These are phyloP conservation scores for Fusarium fujikuroi DNA, from an alignment of 2,329 filamentous ascomycete species.

Conservation along the genomic window DNA sequence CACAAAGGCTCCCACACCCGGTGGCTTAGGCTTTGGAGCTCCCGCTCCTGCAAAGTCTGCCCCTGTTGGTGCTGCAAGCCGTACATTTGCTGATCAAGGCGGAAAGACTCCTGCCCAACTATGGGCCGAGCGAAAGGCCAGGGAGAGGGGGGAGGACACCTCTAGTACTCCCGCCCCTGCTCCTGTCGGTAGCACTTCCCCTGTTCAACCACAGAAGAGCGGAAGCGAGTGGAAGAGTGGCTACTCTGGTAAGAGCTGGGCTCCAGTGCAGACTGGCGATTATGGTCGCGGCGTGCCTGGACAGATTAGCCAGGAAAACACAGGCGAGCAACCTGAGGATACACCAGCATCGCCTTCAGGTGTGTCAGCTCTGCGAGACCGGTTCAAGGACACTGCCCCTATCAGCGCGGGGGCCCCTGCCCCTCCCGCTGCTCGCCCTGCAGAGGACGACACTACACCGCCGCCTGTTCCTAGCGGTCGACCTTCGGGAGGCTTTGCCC, in stretches of 20 bases:
- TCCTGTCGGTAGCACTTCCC: conserved; percentile 54
- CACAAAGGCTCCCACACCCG: conserved; percentile 88
- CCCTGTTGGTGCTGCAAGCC: conserved; percentile 82
- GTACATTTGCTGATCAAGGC: conserved; percentile 92
- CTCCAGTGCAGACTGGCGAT: conserved; percentile 76
- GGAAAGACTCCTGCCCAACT: conserved; percentile 97
- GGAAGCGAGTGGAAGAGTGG: conserved; percentile 89
- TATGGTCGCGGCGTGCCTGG: conserved; percentile 70
- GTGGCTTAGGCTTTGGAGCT: conserved; percentile 71
- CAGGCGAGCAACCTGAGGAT: conserved; percentile 66
- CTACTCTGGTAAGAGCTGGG: conserved; percentile 91
- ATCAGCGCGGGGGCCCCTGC: conserved; percentile 64
- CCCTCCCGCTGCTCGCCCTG: conserved; percentile 51
- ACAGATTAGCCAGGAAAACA: conserved; percentile 66
- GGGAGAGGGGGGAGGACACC: conserved; percentile 68
- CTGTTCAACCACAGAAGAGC: conserved; percentile 75
- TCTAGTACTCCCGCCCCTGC: conserved; percentile 55
- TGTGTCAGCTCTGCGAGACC: conserved; percentile 80
- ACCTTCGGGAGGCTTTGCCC: conserved; percentile 78
- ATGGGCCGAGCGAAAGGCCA: conserved; percentile 97
- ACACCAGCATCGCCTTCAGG: conserved; percentile 67
- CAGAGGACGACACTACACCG: conserved; percentile 61
- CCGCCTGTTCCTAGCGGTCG: conserved; percentile 67
- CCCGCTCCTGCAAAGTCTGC: conserved; percentile 63
- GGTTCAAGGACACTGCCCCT: conserved; percentile 81